Percentiles rank a stretch among this genome's conserved stretches.
phyloP scores from a whole-genome alignment of 2,329 filamentous ascomycete genomes.

The Aureobasidium sp. region DNA sequence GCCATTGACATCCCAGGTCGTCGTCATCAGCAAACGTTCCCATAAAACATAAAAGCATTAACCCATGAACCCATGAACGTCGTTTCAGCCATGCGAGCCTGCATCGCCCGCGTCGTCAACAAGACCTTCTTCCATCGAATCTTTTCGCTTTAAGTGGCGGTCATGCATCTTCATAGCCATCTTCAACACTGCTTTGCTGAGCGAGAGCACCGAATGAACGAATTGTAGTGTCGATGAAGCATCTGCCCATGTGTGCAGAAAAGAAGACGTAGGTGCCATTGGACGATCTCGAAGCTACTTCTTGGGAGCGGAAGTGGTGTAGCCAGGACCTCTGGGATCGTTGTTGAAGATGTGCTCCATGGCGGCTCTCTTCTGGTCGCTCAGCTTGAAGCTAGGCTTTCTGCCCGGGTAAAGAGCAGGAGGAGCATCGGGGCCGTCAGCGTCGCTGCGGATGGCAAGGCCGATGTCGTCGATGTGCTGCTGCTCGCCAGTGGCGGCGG shows the following conservation, averaged over 20 bases:
- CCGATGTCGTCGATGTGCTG: not conserved
- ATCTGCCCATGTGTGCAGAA: conserved; percentile 1
- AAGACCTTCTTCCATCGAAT: not conserved
- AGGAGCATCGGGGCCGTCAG: conserved; percentile 10
- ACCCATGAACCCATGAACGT: not conserved
- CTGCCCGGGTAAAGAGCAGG: conserved; percentile 17
- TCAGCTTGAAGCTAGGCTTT: conserved; percentile 26
- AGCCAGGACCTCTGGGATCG: conserved; percentile 8
- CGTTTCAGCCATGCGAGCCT: not conserved
- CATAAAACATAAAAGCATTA: conserved; percentile 6
- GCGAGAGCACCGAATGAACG: not conserved
- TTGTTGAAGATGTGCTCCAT: conserved; percentile 24
- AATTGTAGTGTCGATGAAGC: conserved; percentile 4
- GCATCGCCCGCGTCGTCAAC: not conserved
- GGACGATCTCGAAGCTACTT: not conserved
- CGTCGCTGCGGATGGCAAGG: conserved; percentile 14
- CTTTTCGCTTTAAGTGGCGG: not conserved
- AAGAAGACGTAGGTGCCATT: not conserved
- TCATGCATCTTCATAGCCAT: not conserved
- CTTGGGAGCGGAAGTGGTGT: not conserved
- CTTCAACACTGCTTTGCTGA: not conserved
- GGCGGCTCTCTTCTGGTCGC: conserved; percentile 26
- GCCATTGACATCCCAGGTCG: not conserved
- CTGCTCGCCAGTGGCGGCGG: conserved; percentile 5
- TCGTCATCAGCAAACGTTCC: not conserved